Conservation (phyloP, 2,329 filamentous ascomycete species). For the Trichoderma simmonsii region DNA sequence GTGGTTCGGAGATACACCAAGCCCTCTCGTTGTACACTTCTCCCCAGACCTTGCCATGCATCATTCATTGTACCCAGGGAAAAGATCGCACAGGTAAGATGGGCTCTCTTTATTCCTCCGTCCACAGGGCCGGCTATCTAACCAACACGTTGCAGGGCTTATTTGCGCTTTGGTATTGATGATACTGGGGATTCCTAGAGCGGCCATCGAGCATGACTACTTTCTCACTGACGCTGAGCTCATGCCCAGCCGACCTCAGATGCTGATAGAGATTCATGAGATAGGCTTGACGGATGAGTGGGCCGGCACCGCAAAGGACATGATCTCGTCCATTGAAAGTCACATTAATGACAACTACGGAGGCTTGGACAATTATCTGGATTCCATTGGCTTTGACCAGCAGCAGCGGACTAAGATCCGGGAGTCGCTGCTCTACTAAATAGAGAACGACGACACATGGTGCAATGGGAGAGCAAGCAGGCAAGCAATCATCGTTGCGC, state of each 20-base stretch:
- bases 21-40: conserved; percentile 31
- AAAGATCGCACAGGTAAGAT: conserved; percentile 63
- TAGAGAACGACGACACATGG: too few species aligned
- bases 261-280: conserved; percentile 64
- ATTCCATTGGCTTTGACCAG: conserved; percentile 55
- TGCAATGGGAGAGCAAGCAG: neutral
- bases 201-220: conserved; percentile 71
- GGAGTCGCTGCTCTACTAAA: conserved; percentile 42
- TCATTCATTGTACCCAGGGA: conserved; percentile 85
- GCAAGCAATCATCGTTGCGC: neutral
- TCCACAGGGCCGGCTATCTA: neutral
- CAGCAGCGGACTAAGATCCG: conserved; percentile 41
- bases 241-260: conserved; percentile 56
- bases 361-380: conserved; percentile 63
- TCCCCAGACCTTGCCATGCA: conserved; percentile 53
- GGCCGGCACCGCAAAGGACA: conserved; percentile 60
- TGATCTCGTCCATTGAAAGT: conserved; percentile 56
- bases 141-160: conserved; percentile 50
- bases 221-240: conserved; percentile 60
- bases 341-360: conserved; percentile 64
- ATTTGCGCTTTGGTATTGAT: conserved; percentile 66
- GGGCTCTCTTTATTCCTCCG: neutral
- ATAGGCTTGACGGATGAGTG: conserved; percentile 75
- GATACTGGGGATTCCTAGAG: conserved; percentile 53
- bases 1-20: conserved; percentile 56